Percentiles rank a stretch among this genome's conserved stretches.
Conservation (phyloP, 2,329 filamentous ascomycete genomes). For the Coniochaeta prunicola region DNA sequence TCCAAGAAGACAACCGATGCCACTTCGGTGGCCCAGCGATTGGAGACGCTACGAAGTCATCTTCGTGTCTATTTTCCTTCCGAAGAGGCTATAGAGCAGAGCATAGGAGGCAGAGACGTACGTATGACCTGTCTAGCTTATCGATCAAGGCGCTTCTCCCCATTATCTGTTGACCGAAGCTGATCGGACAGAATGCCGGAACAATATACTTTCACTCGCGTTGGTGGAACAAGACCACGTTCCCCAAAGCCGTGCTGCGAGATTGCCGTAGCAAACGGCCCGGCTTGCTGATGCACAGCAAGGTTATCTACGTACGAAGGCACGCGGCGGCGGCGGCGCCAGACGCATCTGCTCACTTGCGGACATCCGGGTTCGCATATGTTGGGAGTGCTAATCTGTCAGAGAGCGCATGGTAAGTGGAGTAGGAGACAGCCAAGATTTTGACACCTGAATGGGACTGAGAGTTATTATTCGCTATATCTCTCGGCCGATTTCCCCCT, state of each 20-base stretch:
- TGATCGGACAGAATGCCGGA: constrained; percentile 51
- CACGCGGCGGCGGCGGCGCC: constrained; percentile 3
- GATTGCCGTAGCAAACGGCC: constrained; percentile 66
- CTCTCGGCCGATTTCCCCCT: not conserved
- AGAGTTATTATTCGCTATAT: not conserved
- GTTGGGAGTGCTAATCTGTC: constrained; percentile 88
- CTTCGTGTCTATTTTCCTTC: constrained; percentile 80
- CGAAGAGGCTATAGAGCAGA: constrained; percentile 56
- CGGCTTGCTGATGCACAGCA: constrained; percentile 82
- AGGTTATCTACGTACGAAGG: constrained; percentile 52
- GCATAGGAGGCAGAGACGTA: constrained; percentile 55
- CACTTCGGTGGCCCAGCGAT: constrained; percentile 13
- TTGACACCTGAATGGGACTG: too few species aligned
- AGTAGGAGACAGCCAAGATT: not conserved
- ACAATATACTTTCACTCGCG: constrained; percentile 73
- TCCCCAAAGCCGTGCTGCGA: constrained; percentile 64
- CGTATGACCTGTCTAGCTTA: constrained; percentile 26
- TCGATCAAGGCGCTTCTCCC: constrained; percentile 3
- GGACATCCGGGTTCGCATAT: constrained; percentile 61
- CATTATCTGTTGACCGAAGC: constrained; percentile 1
- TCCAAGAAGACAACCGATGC: constrained; percentile 20
- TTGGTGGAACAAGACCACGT: constrained; percentile 63
- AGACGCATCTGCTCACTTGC: constrained; percentile 7
- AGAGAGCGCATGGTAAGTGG: constrained; percentile 78
- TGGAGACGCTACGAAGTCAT: constrained; percentile 29